phyloP scores from a whole-genome alignment of 495 filamentous ascomycete genomes.

The Annulohypoxylon bovei region DNA sequence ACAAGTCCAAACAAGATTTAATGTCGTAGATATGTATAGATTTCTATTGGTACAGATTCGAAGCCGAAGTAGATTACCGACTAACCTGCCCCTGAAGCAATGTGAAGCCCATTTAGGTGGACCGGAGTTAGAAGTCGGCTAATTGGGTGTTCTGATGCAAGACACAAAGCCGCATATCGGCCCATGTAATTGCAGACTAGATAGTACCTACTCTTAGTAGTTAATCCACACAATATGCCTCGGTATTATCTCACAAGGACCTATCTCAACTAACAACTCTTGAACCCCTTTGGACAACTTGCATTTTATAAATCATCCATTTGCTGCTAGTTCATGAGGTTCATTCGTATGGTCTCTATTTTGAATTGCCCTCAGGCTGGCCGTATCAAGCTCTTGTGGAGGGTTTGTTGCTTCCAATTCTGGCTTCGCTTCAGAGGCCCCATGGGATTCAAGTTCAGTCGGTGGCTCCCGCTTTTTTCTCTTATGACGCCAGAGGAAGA shows the following conservation, averaged over 20 bases:
- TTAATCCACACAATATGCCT: no score
- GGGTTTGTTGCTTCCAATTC: conserved; percentile 17
- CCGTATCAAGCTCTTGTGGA: conserved; percentile 23
- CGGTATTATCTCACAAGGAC: no score
- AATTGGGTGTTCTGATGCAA: conserved; percentile 32
- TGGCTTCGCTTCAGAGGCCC: background rate
- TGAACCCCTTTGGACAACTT: background rate
- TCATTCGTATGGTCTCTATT: background rate
- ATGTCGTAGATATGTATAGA: conserved; percentile 17
- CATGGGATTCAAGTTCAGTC: conserved; percentile 4
- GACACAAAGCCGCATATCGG: no score
- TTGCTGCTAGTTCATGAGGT: conserved; percentile 8
- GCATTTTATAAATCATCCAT: background rate
- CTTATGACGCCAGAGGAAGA: conserved; percentile 23
- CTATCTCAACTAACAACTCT: no score
- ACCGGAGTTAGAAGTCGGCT: conserved; percentile 24
- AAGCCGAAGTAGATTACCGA: conserved; percentile 13
- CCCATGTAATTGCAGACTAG: no score
- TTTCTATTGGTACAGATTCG: background rate
- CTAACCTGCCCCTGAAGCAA: background rate
- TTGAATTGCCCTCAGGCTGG: background rate
- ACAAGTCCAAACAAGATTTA: background rate
- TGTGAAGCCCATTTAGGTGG: conserved; percentile 13
- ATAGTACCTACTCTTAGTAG: no score
- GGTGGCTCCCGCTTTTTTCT: background rate